Evolutionary conservation across 345 rosid species (phyloP).

Genomic region (Citrus sp.): DNA sequence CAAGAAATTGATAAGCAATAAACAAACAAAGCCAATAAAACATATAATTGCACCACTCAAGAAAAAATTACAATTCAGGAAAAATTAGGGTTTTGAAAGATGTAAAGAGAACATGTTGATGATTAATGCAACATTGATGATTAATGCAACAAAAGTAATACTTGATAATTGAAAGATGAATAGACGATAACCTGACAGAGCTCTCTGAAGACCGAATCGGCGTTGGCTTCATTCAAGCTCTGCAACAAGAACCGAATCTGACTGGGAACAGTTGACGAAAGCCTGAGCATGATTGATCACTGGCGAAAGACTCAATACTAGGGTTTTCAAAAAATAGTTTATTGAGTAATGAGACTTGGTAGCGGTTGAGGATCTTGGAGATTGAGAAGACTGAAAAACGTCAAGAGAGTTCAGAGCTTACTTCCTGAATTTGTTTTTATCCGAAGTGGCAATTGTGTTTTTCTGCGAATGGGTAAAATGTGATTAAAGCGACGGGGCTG

Average conservation of each 20-base stretch:
- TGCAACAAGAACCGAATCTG: constrained; percentile 74
- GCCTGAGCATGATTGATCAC: constrained; percentile 44
- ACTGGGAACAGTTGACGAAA: constrained; percentile 44
- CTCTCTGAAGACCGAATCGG: constrained; percentile 53
- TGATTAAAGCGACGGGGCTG: background rate
- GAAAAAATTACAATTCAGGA: background rate
- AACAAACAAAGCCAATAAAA: background rate
- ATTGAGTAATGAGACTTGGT: background rate
- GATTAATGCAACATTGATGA: background rate
- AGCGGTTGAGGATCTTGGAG: constrained; percentile 1
- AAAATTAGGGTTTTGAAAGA: background rate
- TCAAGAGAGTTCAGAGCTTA: background rate
- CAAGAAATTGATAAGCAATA: background rate
- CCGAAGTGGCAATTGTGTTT: background rate
- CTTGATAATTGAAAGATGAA: background rate
- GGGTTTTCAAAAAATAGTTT: constrained; percentile 17
- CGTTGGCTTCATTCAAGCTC: constrained; percentile 52
- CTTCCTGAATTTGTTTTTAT: background rate
- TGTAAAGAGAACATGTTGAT: background rate
- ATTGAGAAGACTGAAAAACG: constrained; percentile 18
- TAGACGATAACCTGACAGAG: constrained; percentile 50
- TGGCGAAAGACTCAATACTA: constrained; percentile 10
- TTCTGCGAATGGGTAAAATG: background rate
- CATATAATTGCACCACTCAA: background rate
- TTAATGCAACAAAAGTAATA: background rate